Evolutionary conservation across 305 asterid species (phyloP).

Genomic region (Rubia tinctorum): DNA sequence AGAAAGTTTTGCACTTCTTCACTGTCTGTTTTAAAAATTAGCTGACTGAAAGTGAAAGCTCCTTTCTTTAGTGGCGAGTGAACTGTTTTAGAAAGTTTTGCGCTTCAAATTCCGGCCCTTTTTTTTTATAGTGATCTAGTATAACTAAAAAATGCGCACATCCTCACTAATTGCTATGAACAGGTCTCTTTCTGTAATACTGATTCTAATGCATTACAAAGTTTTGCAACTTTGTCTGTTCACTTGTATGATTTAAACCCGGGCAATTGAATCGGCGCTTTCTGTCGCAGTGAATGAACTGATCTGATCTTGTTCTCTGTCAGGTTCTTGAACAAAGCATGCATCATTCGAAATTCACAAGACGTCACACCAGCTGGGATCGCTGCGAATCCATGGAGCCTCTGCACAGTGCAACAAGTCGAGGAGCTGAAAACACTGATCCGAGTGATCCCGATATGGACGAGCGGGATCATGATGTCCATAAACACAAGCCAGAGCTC

Average conservation of each 20-base stretch:
- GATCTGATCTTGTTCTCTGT: neutral
- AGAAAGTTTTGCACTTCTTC: neutral
- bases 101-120: neutral
- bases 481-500: slow-evolving; percentile 61
- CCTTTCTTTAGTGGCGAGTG: neutral
- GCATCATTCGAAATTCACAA: slow-evolving; percentile 47
- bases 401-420: slow-evolving; percentile 72
- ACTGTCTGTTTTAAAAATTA: too few species aligned
- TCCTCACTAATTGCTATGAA: too few species aligned
- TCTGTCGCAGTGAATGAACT: neutral
- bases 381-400: slow-evolving; percentile 59
- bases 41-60: too few species aligned
- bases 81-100: neutral
- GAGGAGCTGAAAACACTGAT: slow-evolving; percentile 72
- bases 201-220: neutral
- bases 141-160: too few species aligned
- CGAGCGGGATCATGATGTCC: slow-evolving; percentile 60
- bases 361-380: slow-evolving; percentile 43
- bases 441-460: slow-evolving; percentile 73
- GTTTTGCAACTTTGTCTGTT: neutral
- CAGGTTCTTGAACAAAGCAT: slow-evolving; percentile 39
- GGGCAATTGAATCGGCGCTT: neutral
- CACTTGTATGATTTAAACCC: too few species aligned
- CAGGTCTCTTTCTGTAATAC: neutral
- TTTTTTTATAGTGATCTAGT: neutral